Percentiles rank a stretch among this genome's conserved stretches.
phyloP scores from a whole-genome alignment of 257 asterid species.

The Solanum sitiens region DNA sequence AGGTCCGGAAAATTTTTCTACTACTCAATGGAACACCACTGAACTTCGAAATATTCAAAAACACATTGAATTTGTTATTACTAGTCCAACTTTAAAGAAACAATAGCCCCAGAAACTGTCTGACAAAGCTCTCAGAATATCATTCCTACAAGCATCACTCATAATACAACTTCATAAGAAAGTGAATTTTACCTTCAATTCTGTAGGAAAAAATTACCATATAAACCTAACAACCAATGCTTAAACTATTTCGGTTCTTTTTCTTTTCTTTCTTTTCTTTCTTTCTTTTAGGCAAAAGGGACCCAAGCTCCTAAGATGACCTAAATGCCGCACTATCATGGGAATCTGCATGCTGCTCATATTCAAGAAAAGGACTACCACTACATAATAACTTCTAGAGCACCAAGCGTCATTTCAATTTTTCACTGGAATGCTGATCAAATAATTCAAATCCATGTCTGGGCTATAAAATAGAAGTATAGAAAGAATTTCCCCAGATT shows the following conservation, averaged over 20 bases:
- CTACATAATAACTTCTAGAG: conserved; percentile 19
- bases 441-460: not conserved
- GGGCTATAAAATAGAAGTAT: not conserved
- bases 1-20: not conserved
- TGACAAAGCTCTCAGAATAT: not conserved
- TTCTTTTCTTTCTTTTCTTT: not conserved
- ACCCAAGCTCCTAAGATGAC: conserved; percentile 7
- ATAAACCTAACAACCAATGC: not conserved
- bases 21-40: not conserved
- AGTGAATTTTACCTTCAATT: not conserved
- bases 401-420: conserved; percentile 1
- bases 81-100: not conserved
- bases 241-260: not conserved
- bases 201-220: not conserved
- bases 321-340: conserved; percentile 19
- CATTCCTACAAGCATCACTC: not conserved
- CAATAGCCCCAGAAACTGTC: not conserved
- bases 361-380: conserved; percentile 16
- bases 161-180: not conserved
- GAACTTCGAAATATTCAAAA: not conserved
- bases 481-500: not conserved
- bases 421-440: not conserved
- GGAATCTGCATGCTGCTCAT: conserved; percentile 2
- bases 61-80: not conserved
- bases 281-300: not conserved